A percentile compares a stretch with the other conserved stretches of the same genome.
phyloP scores from a whole-genome alignment of 2,329 filamentous ascomycete species.

The Colletotrichum agaves region DNA sequence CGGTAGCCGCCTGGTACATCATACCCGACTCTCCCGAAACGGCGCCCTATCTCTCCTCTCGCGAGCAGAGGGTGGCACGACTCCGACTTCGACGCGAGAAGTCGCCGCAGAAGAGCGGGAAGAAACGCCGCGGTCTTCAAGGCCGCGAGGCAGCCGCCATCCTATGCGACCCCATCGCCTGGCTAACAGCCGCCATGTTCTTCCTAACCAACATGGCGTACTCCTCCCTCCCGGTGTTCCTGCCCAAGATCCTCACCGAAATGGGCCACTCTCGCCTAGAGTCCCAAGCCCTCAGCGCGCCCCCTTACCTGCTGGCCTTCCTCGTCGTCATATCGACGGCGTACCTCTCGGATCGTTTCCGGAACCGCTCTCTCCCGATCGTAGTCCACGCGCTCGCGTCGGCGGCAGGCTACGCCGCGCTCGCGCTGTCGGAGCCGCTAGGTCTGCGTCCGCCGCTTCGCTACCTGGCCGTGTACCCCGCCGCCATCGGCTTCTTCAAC shows the following conservation, averaged over 20 bases:
- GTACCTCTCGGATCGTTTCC: conserved; percentile 74
- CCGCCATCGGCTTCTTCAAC: conserved; percentile 83
- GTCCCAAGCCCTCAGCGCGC: conserved; percentile 82
- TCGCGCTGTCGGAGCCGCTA: conserved; percentile 66
- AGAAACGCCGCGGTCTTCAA: conserved; percentile 55
- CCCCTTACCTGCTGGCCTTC: conserved; percentile 84
- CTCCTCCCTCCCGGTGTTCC: conserved; percentile 86
- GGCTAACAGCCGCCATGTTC: conserved; percentile 84
- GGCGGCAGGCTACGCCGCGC: conserved; percentile 66
- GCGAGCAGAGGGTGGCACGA: conserved; percentile 76
- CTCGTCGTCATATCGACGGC: conserved; percentile 77
- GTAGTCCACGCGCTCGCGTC: conserved; percentile 77
- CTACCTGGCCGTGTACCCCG: conserved; percentile 83
- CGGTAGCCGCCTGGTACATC: conserved; percentile 77
- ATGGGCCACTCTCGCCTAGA: conserved; percentile 77
- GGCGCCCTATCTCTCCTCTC: conserved; percentile 70
- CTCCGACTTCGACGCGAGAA: conserved; percentile 71
- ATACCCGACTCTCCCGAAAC: conserved; percentile 80
- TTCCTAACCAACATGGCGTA: conserved; percentile 91
- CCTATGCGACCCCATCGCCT: conserved; percentile 74
- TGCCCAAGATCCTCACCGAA: conserved; percentile 81
- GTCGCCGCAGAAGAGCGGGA: conserved; percentile 38
- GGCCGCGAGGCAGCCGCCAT: conserved; percentile 67
- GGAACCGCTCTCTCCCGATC: conserved; percentile 72
- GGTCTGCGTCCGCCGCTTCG: conserved; percentile 60